Evolutionary conservation across 306 rosid genomes (phyloP).

Genomic region (Vachellia collinsii): DNA sequence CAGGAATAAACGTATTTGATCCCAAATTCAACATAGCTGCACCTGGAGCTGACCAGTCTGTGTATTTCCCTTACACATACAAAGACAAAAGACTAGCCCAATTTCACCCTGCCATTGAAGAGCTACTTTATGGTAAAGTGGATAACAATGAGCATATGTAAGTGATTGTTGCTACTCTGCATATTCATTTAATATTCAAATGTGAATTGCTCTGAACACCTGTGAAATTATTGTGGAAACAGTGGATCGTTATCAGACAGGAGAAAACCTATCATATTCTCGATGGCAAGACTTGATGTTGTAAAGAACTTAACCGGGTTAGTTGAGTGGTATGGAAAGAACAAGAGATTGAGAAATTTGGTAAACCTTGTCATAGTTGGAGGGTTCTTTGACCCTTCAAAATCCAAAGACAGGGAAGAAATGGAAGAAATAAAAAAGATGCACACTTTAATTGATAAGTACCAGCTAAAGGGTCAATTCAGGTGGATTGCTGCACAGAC

Average conservation of each 20-base stretch:
- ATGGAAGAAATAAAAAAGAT: constrained; percentile 74
- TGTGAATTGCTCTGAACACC: constrained; percentile 6
- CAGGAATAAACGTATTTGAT: constrained; percentile 91
- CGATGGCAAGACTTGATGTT: constrained; percentile 91
- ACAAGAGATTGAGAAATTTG: constrained; percentile 68
- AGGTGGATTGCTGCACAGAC: constrained; percentile 97
- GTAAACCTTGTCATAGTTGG: constrained; percentile 93
- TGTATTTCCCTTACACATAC: constrained; percentile 53
- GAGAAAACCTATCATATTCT: constrained; percentile 84
- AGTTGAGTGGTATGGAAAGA: constrained; percentile 83
- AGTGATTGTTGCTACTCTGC: constrained; percentile 32
- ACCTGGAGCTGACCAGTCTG: constrained; percentile 86
- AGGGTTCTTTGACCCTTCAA: constrained; percentile 90
- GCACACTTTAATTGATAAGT: constrained; percentile 68
- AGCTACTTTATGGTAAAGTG: constrained; percentile 61
- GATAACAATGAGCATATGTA: constrained; percentile 81
- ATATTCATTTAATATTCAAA: neutral
- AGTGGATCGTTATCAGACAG: constrained; percentile 73
- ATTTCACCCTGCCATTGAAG: constrained; percentile 78
- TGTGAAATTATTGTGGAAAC: constrained; percentile 36
- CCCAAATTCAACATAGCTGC: constrained; percentile 94
- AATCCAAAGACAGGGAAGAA: constrained; percentile 93
- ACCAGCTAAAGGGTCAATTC: constrained; percentile 80
- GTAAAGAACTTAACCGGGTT: constrained; percentile 85
- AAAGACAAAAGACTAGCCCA: constrained; percentile 52